These are phyloP conservation scores for Durotheca rogersii DNA, from an alignment of 495 filamentous ascomycete genomes.

Conservation along the genomic window DNA sequence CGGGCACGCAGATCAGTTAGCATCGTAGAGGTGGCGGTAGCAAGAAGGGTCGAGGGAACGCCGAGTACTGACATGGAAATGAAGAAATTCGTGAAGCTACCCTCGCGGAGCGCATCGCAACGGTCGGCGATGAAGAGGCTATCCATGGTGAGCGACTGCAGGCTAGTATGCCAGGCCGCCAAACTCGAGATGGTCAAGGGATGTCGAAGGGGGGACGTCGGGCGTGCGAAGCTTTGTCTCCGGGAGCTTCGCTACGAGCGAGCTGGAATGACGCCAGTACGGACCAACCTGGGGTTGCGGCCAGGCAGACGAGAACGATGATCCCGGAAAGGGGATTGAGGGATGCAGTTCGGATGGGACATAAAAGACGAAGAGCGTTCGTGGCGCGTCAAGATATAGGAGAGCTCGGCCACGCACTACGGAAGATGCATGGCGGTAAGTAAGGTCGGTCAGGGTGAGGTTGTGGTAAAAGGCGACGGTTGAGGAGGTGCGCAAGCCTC, in stretches of 20 bases:
- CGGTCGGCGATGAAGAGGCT: slow-evolving; percentile 37
- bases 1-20: slow-evolving; percentile 37
- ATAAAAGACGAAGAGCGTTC: slow-evolving; percentile 6
- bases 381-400: slow-evolving; percentile 16
- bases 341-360: slow-evolving; percentile 2
- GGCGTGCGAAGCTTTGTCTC: too few species aligned
- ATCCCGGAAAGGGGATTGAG: slow-evolving; percentile 19
- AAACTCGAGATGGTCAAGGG: too few species aligned
- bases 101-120: slow-evolving; percentile 54
- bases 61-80: slow-evolving; percentile 56
- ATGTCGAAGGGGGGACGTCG: too few species aligned
- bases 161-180: neutral
- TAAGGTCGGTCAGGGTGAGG: slow-evolving; percentile 1
- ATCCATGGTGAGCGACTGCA: slow-evolving; percentile 36
- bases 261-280: slow-evolving; percentile 7
- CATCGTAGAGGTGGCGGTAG: neutral
- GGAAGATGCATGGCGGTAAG: slow-evolving; percentile 21
- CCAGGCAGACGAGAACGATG: slow-evolving; percentile 3
- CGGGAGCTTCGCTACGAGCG: too few species aligned
- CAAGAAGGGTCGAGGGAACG: neutral
- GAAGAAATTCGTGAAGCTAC: slow-evolving; percentile 60
- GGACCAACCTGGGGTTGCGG: slow-evolving; percentile 10
- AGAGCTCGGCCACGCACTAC: slow-evolving; percentile 17
- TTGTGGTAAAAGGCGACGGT: neutral
- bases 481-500: neutral